Conservation (phyloP, 78 protist genomes). For the Dictyostelium discoideum region DNA sequence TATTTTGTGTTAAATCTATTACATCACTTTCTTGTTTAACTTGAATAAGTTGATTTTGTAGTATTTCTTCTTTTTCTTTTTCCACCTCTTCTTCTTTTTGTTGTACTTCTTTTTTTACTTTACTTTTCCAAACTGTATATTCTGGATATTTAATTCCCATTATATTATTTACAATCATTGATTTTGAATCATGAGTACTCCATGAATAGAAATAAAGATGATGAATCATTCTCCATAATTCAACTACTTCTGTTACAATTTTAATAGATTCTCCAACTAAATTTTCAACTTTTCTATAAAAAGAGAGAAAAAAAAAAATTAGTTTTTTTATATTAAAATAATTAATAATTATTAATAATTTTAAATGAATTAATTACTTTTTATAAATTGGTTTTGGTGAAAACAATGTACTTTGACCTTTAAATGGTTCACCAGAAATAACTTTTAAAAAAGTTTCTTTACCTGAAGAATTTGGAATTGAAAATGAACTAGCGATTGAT, state of each 20-base stretch:
- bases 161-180: constrained; percentile 35
- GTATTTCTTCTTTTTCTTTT: background rate
- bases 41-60: background rate
- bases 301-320: background rate
- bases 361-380: background rate
- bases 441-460: background rate
- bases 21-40: background rate
- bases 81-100: background rate
- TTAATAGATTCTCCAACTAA: constrained; percentile 1
- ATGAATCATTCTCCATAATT: constrained; percentile 35
- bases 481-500: background rate
- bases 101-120: background rate
- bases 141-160: constrained; percentile 38
- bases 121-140: constrained; percentile 26
- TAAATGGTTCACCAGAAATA: constrained; percentile 8
- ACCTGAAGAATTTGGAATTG: background rate
- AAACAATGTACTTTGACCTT: constrained; percentile 22
- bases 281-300: constrained; percentile 22
- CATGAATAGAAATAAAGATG: constrained; percentile 50
- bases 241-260: background rate
- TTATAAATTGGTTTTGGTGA: background rate
- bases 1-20: constrained; percentile 3
- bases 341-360: no score
- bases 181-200: constrained; percentile 32
- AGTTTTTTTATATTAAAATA: background rate